phyloP scores from a whole-genome alignment of 1,139 yeast genomes.

The Geotrichum fermentans region DNA sequence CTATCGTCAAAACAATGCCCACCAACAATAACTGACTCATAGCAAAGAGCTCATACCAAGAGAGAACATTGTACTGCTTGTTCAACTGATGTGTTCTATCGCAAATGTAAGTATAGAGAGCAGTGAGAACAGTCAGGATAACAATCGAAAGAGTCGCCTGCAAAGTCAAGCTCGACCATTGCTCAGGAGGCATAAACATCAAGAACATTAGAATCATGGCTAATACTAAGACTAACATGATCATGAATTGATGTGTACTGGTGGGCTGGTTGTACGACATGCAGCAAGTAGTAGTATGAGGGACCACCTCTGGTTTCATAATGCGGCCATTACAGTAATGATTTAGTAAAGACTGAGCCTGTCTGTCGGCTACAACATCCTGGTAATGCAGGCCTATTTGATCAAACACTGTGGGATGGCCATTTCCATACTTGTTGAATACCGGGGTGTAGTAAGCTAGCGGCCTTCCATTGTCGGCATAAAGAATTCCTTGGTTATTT shows the following conservation, averaged over 20 bases:
- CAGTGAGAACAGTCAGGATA: constrained; percentile 4
- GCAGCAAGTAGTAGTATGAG: constrained; percentile 15
- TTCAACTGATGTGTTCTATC: constrained; percentile 17
- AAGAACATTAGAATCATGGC: not conserved
- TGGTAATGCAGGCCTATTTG: constrained; percentile 15
- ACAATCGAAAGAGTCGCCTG: not conserved
- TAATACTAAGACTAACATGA: not conserved
- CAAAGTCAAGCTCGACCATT: not conserved
- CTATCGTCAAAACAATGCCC: not conserved
- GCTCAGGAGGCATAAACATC: not conserved
- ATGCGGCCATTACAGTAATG: constrained; percentile 16
- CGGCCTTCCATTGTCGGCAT: constrained; percentile 5
- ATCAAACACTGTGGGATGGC: constrained; percentile 16
- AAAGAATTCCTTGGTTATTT: constrained; percentile 11
- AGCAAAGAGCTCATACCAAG: constrained; percentile 10
- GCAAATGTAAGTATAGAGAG: constrained; percentile 14
- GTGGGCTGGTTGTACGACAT: constrained; percentile 11
- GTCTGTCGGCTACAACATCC: constrained; percentile 5
- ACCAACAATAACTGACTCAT: constrained; percentile 9
- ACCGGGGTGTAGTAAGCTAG: constrained; percentile 15
- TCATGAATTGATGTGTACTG: not conserved
- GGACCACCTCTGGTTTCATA: not conserved
- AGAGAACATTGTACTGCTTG: constrained; percentile 11
- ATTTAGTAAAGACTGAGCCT: constrained; percentile 17
- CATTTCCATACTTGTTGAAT: constrained; percentile 14